phyloP scores from a whole-genome alignment of 306 rosid species.

The Coriaria nepalensis region DNA sequence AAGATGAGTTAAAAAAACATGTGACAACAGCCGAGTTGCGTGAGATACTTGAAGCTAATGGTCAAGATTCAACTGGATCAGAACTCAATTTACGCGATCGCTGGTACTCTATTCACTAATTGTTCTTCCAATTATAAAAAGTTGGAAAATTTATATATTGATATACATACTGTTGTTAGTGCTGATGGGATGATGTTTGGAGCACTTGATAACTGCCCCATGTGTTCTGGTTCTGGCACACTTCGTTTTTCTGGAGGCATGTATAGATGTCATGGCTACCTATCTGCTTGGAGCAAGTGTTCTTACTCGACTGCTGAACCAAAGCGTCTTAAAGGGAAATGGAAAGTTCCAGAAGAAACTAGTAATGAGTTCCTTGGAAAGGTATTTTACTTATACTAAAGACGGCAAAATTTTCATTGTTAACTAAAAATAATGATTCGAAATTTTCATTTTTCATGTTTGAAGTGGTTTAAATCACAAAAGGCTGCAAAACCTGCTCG shows the following conservation, averaged over 20 bases:
- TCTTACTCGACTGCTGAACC: conserved; percentile 63
- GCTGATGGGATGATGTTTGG: conserved; percentile 99
- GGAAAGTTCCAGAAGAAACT: conserved; percentile 79
- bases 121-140: not conserved
- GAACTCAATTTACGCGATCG: conserved; percentile 90
- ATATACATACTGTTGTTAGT: conserved; percentile 23
- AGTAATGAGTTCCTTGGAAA: conserved; percentile 54
- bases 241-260: conserved; percentile 72
- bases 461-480: conserved; percentile 93
- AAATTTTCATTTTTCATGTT: conserved; percentile 21
- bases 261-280: conserved; percentile 67
- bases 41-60: conserved; percentile 63
- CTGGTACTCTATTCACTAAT: conserved; percentile 38
- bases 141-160: conserved; percentile 8
- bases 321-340: conserved; percentile 52
- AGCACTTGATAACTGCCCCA: conserved; percentile 60
- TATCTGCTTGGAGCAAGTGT: conserved; percentile 89
- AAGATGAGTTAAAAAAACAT: conserved; percentile 74
- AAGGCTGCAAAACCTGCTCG: conserved; percentile 56
- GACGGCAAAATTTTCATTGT: not conserved
- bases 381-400: conserved; percentile 25
- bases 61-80: conserved; percentile 73
- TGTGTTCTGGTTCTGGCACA: conserved; percentile 59
- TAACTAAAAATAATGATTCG: conserved; percentile 2
- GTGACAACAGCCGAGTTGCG: conserved; percentile 66